Evolutionary conservation across 1,139 yeast species (phyloP).

Genomic region (Taiozyma sp.): DNA sequence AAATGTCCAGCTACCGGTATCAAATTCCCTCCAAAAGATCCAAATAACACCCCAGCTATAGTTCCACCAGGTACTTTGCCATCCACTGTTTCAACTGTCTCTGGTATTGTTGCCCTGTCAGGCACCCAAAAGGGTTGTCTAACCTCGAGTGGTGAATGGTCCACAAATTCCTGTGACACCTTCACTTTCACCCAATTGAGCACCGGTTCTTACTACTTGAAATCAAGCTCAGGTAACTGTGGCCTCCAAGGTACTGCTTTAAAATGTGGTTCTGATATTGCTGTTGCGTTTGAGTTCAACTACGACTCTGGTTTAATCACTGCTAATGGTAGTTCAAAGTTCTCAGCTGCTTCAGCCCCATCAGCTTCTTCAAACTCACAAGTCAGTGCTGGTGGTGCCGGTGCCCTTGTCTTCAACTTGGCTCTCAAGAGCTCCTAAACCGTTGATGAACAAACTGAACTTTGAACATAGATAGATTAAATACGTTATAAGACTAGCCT

Average conservation of each 20-base stretch:
- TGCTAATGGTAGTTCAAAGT: neutral
- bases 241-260: neutral
- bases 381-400: neutral
- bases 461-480: too few relatives aligned
- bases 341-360: neutral
- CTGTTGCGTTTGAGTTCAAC: conserved; percentile 1
- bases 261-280: neutral
- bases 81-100: neutral
- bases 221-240: neutral
- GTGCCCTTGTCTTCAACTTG: neutral
- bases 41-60: conserved; percentile 9
- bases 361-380: neutral
- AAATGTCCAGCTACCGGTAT: conserved; percentile 60
- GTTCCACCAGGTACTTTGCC: neutral
- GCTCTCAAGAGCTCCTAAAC: neutral
- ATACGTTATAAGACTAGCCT: too few relatives aligned
- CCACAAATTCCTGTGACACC: conserved; percentile 1
- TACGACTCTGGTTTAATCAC: neutral
- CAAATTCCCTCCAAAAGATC: conserved; percentile 74
- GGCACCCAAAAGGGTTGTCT: conserved; percentile 1
- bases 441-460: too few relatives aligned
- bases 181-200: conserved; percentile 1
- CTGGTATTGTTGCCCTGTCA: neutral
- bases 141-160: conserved; percentile 1
- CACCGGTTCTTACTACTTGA: conserved; percentile 1